Conservation (phyloP, 2,329 filamentous ascomycete species). For the Aureobasidium musti region DNA sequence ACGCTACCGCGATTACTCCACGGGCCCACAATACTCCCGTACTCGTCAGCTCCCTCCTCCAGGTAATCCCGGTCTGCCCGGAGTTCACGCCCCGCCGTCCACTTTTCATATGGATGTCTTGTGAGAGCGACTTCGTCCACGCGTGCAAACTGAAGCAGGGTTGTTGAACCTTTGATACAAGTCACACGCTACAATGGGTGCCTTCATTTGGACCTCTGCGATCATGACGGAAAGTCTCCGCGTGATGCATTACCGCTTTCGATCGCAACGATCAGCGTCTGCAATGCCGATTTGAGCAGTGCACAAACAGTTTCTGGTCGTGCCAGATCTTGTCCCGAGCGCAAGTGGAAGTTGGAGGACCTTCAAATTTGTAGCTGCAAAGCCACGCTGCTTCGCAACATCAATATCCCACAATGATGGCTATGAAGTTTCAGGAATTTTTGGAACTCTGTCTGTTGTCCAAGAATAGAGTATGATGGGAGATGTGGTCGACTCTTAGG, state of each 20-base stretch:
- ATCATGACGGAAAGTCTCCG: background rate
- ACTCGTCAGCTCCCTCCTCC: slow-evolving; percentile 24
- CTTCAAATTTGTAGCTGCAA: slow-evolving; percentile 9
- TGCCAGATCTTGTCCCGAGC: slow-evolving; percentile 19
- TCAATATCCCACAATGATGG: background rate
- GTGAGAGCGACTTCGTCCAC: background rate
- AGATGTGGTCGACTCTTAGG: background rate
- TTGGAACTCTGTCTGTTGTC: background rate
- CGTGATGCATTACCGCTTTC: slow-evolving; percentile 14
- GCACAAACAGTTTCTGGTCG: slow-evolving; percentile 2
- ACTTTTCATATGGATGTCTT: background rate
- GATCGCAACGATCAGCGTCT: background rate
- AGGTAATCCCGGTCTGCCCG: background rate
- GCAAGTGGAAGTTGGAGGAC: background rate
- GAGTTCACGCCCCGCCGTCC: background rate
- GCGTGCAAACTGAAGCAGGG: background rate
- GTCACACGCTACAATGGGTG: background rate
- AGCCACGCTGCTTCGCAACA: slow-evolving; percentile 25
- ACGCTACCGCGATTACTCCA: slow-evolving; percentile 1
- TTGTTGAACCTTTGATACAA: background rate
- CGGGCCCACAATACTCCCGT: slow-evolving; percentile 16
- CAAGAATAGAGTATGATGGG: slow-evolving; percentile 19
- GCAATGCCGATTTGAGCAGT: background rate
- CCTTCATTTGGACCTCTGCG: background rate
- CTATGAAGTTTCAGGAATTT: slow-evolving; percentile 20